Base-by-base conservation (phyloP, 202 grass and related monocot genomes). In the Brachypodium distachyon region DNA sequence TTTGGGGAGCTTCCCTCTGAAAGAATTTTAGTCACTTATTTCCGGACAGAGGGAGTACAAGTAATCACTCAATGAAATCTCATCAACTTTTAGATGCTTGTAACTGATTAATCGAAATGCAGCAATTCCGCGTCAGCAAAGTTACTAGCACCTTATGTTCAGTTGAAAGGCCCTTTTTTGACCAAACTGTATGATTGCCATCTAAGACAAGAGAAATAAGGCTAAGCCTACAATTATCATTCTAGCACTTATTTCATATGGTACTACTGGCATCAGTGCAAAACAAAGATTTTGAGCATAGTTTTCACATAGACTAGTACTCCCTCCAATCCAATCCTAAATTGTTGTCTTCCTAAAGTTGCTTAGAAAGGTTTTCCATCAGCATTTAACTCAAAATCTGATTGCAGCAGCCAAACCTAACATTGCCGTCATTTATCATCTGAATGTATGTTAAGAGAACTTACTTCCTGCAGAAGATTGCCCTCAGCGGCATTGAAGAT, bases 381-480 rank as follows among this genome's bases (percentile, higher is more conserved):
- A 31, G 37, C 32, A 57, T 31, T 57, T 3, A 3, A 47, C 38
- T 36, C 28, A 37, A 44, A 18, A 54, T 43, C 0, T 42, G 51
- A 52, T 19, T 78, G 39, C 28, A n/a, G 40, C 22, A 79, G 0
- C 57, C 39, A 77, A 71, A 33, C 77, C 4, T 43, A 42, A 1
- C 0, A 0, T 42, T 36, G 0, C 11, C 5, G 9, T 36, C 1
- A n/a, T 16, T 42, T 23, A 70, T 16, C 8, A 10, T 3, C 21
- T 66, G 6, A 72, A 72, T 44, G 5, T 0, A 18, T 11, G 52
- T 38, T 49, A 7, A 50, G 48, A 76, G 12, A 58, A 33, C 85
- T 88, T 92, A 90, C 96, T 84, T 99, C 96, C 85, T 99, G 92
- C 17, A 96, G 81, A 38, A 96, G 92, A 26, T 83, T 89, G 36